phyloP scores from a whole-genome alignment of 345 rosid genomes.

The Lumnitzera racemosa region DNA sequence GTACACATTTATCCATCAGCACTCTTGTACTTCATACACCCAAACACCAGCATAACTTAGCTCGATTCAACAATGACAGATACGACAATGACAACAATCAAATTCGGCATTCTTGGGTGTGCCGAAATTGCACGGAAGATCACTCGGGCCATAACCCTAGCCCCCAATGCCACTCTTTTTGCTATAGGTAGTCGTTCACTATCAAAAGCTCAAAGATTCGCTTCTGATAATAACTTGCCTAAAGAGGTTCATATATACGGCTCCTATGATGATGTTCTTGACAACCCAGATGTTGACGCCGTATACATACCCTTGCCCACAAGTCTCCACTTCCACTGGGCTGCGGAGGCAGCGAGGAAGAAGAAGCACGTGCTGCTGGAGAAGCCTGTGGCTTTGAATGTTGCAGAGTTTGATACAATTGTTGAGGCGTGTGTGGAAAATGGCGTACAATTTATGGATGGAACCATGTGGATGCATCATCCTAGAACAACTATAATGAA shows the following conservation, averaged over 20 bases:
- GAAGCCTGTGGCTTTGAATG: slow-evolving; percentile 65
- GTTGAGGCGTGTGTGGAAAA: slow-evolving; percentile 51
- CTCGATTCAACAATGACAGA: too few relatives aligned
- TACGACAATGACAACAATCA: slow-evolving; percentile 10
- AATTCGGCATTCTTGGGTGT: slow-evolving; percentile 71
- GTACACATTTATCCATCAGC: too few relatives aligned
- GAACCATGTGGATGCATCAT: slow-evolving; percentile 84
- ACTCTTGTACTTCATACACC: too few relatives aligned
- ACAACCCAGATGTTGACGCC: slow-evolving; percentile 67
- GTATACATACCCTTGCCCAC: slow-evolving; percentile 74
- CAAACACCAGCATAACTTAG: too few relatives aligned
- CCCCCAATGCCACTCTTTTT: slow-evolving; percentile 57
- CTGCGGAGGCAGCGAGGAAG: slow-evolving; percentile 45
- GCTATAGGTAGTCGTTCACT: slow-evolving; percentile 55
- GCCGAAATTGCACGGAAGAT: slow-evolving; percentile 66
- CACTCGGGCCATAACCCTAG: slow-evolving; percentile 48
- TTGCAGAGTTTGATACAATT: slow-evolving; percentile 52
- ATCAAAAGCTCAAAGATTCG: slow-evolving; percentile 50
- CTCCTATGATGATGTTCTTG: slow-evolving; percentile 65
- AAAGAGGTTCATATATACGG: slow-evolving; percentile 44
- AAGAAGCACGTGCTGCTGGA: slow-evolving; percentile 72
- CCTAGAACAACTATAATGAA: slow-evolving; percentile 52
- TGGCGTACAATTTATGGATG: slow-evolving; percentile 83
- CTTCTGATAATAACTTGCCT: slow-evolving; percentile 52
- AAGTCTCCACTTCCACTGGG: slow-evolving; percentile 67